Conservation (phyloP, 2,329 filamentous ascomycete species). For the Talaromyces sp. region DNA sequence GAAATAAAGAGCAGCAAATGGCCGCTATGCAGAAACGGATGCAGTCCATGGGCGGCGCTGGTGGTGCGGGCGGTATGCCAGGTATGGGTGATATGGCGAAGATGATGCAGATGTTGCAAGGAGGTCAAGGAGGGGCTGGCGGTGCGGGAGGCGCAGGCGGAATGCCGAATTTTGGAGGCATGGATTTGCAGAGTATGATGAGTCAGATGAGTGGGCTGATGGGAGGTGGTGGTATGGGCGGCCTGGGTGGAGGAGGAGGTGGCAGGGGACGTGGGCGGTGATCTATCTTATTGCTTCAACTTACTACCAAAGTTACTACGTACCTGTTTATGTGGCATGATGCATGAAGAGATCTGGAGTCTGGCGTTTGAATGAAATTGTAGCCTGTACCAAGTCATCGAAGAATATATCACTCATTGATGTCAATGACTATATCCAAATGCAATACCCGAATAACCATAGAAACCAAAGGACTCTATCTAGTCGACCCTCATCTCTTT, state of each 20-base stretch:
- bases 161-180: conserved; percentile 57
- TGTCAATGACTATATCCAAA: not conserved
- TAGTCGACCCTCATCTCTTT: conserved; percentile 23
- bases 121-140: conserved; percentile 63
- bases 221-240: conserved; percentile 29
- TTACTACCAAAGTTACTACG: not conserved
- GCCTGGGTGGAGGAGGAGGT: conserved; percentile 13
- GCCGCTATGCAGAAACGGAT: conserved; percentile 96
- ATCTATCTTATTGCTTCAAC: not conserved
- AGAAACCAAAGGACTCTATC: not conserved
- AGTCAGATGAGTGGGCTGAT: conserved; percentile 68
- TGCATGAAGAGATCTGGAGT: conserved; percentile 13
- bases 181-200: conserved; percentile 69
- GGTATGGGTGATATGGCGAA: conserved; percentile 80
- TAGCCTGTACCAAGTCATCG: not conserved
- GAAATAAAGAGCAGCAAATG: conserved; percentile 88
- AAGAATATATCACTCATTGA: not conserved
- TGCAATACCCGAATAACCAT: not conserved
- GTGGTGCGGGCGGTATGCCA: conserved; percentile 57
- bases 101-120: conserved; percentile 94
- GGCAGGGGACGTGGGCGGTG: conserved; percentile 29
- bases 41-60: conserved; percentile 81
- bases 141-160: conserved; percentile 56
- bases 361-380: not conserved
- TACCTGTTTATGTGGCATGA: not conserved